Evolutionary conservation across 2,329 filamentous ascomycete species (phyloP), one percentile per base, ranked within the genome.

Genomic region (Aspergillus sp.): DNA sequence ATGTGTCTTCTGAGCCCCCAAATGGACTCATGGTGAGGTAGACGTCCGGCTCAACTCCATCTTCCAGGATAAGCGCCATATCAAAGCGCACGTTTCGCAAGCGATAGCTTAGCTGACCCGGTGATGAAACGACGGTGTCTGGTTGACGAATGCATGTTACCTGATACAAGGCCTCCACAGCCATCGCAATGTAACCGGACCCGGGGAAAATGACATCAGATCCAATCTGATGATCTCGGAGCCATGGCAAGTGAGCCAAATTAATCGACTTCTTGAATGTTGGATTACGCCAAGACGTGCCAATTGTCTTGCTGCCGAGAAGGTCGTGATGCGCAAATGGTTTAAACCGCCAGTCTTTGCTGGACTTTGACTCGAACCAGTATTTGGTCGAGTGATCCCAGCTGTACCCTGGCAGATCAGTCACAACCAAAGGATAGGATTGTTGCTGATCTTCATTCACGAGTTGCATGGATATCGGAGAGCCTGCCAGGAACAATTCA

Each of bases 141-240:
- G 32, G 51, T 12, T 50, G 29, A 1, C 29, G 49, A 29, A 52
- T 26, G 6, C 39, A 54, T 6, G 26, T 26, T 7, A 45, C 54
- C 46, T 58, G 56, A n/a, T 55, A 58, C 3, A 59, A 51, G 14
- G 57, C 57, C 18, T 59, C 57, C 6, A 59, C 26, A 11, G 52
- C 57, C 57, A 59, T 59, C 3, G 47, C 18, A 24, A 59, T 55
- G 22, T 55, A 59, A 6, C 52, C 57, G 6, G 57, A 50, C 3
- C 22, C 57, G 6, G 57, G 57, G 6, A 59, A 55, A 1, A 59
- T 46, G 16, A 55, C 49, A 36, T 46, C 46, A 2, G 47, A 42
- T 1, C 52, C 57, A 24, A 59, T 29, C 16, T 4, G 52, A 26
- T 59, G 57, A 26, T 59, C 57, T 2, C 29, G 20, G 2, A 59